A percentile compares a stretch with the other conserved stretches of the same genome.
These are phyloP conservation scores for Thymus mandschuricus DNA, from an alignment of 257 asterid species.

Conservation along the genomic window DNA sequence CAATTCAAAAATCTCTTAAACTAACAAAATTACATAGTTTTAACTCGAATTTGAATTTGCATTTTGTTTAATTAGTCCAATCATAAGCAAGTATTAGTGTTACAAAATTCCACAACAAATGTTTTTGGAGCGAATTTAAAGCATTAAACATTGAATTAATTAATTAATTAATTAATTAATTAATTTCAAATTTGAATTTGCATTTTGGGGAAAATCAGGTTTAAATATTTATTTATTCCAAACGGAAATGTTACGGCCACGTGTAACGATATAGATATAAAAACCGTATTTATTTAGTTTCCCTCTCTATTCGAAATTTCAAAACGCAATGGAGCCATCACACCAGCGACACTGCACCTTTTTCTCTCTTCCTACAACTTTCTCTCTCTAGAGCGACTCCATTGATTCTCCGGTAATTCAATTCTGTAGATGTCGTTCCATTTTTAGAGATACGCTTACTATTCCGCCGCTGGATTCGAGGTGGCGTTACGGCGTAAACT, in stretches of 20 bases:
- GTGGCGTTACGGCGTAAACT: constrained; percentile 28
- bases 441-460: constrained; percentile 12
- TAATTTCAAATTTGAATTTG: no score
- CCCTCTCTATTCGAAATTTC: constrained; percentile 68
- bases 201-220: no score
- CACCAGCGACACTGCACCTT: constrained; percentile 44
- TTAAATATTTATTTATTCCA: background rate
- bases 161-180: no score
- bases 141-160: no score
- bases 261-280: constrained; percentile 10
- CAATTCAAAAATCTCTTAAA: no score
- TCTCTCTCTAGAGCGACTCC: constrained; percentile 35
- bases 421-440: constrained; percentile 29
- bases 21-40: no score
- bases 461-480: background rate
- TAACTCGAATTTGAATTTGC: no score
- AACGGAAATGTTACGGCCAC: constrained; percentile 8
- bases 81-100: no score
- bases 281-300: constrained; percentile 30
- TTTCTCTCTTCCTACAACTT: constrained; percentile 16
- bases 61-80: no score
- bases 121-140: no score
- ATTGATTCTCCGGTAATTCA: constrained; percentile 29
- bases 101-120: no score
- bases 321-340: constrained; percentile 58